These are phyloP conservation scores for Russula earlei DNA, from an alignment of 768 basidiomycete genomes.

Conservation along the genomic window DNA sequence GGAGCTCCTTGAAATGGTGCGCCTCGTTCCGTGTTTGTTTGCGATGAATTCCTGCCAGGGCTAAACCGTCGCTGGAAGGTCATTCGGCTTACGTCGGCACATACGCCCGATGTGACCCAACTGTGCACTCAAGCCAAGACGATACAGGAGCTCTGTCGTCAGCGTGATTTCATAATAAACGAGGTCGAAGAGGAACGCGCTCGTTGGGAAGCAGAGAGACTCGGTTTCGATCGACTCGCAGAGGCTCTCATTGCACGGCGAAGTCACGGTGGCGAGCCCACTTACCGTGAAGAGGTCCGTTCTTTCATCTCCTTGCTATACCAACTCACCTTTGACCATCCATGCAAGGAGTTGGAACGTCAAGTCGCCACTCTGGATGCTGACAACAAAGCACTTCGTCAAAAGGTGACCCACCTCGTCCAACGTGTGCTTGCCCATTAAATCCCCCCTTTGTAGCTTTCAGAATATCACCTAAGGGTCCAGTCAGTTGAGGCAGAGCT, in stretches of 20 bases:
- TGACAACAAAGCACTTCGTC: constrained; percentile 53
- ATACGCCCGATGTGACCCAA: constrained; percentile 32
- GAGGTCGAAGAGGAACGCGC: constrained; percentile 49
- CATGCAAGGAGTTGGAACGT: constrained; percentile 45
- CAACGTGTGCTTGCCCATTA: background rate
- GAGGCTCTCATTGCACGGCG: constrained; percentile 52
- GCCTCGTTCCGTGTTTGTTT: constrained; percentile 17
- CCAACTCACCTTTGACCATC: constrained; percentile 7
- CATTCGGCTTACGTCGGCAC: constrained; percentile 35
- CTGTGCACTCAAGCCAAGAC: constrained; percentile 52
- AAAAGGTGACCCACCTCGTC: constrained; percentile 36
- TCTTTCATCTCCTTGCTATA: background rate
- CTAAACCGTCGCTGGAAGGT: constrained; percentile 29
- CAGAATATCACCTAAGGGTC: constrained; percentile 46
- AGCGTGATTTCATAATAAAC: constrained; percentile 47
- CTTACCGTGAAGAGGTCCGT: constrained; percentile 38
- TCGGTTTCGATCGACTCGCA: constrained; percentile 55
- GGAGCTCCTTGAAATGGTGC: constrained; percentile 50
- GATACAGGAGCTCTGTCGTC: constrained; percentile 45
- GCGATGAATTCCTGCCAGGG: background rate
- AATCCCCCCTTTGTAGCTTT: constrained; percentile 34
- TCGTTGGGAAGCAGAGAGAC: constrained; percentile 53
- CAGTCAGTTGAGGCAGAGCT: constrained; percentile 55
- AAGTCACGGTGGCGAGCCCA: constrained; percentile 31
- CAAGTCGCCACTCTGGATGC: constrained; percentile 41